Percentiles rank a stretch among this genome's conserved stretches.
Conservation (phyloP, 768 basidiomycete species). For the Naganishia antarctica region DNA sequence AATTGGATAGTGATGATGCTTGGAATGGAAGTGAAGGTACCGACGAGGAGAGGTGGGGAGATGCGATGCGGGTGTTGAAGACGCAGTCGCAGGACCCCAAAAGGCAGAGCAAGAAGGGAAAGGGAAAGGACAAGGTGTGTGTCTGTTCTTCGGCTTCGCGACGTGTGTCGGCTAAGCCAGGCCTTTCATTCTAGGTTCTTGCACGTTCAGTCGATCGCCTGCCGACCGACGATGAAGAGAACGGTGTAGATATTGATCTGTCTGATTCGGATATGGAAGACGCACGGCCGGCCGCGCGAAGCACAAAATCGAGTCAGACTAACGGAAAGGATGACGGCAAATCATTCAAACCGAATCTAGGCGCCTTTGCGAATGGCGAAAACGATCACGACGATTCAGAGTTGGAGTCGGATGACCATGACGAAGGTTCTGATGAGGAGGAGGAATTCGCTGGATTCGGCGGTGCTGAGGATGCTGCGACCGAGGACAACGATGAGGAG, state of each 20-base stretch:
- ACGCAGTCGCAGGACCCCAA: constrained; percentile 36
- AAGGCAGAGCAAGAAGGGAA: neutral
- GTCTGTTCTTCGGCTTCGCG: neutral
- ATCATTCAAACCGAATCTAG: constrained; percentile 34
- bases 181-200: neutral
- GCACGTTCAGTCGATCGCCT: constrained; percentile 1
- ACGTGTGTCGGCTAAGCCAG: neutral
- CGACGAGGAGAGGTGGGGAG: constrained; percentile 49
- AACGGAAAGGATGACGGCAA: constrained; percentile 34
- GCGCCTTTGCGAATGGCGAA: neutral
- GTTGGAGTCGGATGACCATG: constrained; percentile 19
- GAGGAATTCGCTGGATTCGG: constrained; percentile 26
- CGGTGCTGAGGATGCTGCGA: constrained; percentile 49
- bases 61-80: constrained; percentile 43
- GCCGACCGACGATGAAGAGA: neutral
- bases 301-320: too few species aligned
- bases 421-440: constrained; percentile 4
- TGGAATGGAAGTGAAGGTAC: constrained; percentile 46
- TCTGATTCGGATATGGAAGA: constrained; percentile 12
- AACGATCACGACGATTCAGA: neutral
- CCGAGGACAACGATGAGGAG: constrained; percentile 52
- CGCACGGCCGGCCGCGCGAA: neutral
- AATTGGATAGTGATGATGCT: constrained; percentile 50
- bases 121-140: constrained; percentile 14
- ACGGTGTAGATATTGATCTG: constrained; percentile 6